These are phyloP conservation scores for Kluyveromyces sp. DNA, from an alignment of 1,139 yeast species.

Conservation along the genomic window DNA sequence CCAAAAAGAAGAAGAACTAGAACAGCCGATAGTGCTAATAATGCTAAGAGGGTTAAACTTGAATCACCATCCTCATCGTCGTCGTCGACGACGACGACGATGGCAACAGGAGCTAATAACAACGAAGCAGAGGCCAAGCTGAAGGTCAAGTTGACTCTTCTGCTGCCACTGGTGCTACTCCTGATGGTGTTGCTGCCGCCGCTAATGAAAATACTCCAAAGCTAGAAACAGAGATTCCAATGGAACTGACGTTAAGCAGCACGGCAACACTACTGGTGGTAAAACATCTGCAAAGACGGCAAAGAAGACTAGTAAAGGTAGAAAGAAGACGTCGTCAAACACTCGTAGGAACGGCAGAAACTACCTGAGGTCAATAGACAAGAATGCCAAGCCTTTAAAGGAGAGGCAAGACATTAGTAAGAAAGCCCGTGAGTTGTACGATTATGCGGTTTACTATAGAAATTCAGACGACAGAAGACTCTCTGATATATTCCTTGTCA, in stretches of 20 bases:
- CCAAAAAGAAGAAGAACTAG: slow-evolving; percentile 7
- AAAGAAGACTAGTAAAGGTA: slow-evolving; percentile 14
- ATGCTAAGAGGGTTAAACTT: slow-evolving; percentile 3
- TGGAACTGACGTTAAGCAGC: slow-evolving; percentile 1
- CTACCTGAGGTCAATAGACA: slow-evolving; percentile 36
- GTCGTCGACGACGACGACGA: too few species aligned
- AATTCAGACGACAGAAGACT: slow-evolving; percentile 39
- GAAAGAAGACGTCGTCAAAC: slow-evolving; percentile 17
- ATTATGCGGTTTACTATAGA: slow-evolving; percentile 37
- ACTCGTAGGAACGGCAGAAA: slow-evolving; percentile 27
- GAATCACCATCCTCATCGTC: background rate
- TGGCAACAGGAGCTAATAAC: too few species aligned
- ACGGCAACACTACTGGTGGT: slow-evolving; percentile 11
- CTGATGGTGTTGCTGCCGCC: slow-evolving; percentile 12
- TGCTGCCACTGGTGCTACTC: slow-evolving; percentile 8
- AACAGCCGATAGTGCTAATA: background rate
- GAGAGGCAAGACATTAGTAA: slow-evolving; percentile 34
- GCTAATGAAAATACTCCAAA: slow-evolving; percentile 5
- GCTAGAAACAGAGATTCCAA: slow-evolving; percentile 4
- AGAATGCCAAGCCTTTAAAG: slow-evolving; percentile 38
- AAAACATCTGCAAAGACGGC: slow-evolving; percentile 22
- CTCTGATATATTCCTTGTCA: slow-evolving; percentile 56
- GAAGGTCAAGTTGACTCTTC: too few species aligned
- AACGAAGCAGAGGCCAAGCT: too few species aligned
- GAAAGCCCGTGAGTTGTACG: slow-evolving; percentile 29